These are phyloP conservation scores for Hygrophila difformis DNA, from an alignment of 257 asterid species.

Conservation along the genomic window DNA sequence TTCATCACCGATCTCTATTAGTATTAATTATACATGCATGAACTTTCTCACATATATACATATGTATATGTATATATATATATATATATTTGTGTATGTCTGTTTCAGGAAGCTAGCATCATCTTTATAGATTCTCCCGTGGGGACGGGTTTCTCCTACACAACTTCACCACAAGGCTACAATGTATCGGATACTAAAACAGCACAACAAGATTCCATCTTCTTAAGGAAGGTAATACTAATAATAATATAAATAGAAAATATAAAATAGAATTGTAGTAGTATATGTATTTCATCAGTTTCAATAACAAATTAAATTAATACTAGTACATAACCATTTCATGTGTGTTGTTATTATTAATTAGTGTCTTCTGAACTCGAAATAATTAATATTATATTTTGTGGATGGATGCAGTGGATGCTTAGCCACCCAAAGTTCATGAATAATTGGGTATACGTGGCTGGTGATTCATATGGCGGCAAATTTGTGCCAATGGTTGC, in stretches of 20 bases:
- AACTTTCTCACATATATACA: too few species aligned
- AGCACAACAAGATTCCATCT: conserved; percentile 2
- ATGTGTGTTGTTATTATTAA: too few species aligned
- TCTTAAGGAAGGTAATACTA: conserved; percentile 8
- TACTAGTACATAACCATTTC: too few species aligned
- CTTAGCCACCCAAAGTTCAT: conserved; percentile 25
- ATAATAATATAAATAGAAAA: too few species aligned
- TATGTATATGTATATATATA: too few species aligned
- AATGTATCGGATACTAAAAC: conserved; percentile 10
- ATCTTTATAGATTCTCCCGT: conserved; percentile 23
- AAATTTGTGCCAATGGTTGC: conserved; percentile 23
- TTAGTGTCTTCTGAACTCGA: too few species aligned
- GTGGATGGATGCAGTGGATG: conserved; percentile 33
- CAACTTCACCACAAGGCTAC: conserved; percentile 15
- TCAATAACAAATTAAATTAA: too few species aligned
- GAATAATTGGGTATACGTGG: conserved; percentile 23
- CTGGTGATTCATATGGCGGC: conserved; percentile 41
- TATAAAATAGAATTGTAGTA: too few species aligned
- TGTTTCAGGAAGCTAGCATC: conserved; percentile 24
- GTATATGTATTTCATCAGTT: too few species aligned
- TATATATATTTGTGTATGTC: too few species aligned
- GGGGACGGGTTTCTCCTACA: conserved; percentile 32
- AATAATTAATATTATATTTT: too few species aligned
- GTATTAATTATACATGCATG: too few species aligned
- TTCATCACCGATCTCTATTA: not conserved